A percentile compares a stretch with the other conserved stretches of the same genome.
These are phyloP conservation scores for Backusella parvicylindrica DNA, from an alignment of 192 early-diverging fungal species.

Conservation along the genomic window DNA sequence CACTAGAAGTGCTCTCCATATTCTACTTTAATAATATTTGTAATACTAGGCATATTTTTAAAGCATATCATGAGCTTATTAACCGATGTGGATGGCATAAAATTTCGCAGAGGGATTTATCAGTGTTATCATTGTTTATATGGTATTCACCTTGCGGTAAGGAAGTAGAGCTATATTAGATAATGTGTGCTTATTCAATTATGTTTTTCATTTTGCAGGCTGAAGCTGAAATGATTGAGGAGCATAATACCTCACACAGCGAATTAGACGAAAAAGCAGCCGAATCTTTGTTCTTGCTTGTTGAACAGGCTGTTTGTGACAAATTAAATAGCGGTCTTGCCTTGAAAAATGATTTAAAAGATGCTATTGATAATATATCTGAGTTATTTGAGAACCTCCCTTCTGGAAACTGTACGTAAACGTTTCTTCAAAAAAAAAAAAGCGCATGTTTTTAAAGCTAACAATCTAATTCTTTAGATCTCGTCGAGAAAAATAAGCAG, in stretches of 20 bases:
- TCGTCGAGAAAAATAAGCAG: background rate
- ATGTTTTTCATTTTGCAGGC: constrained; percentile 29
- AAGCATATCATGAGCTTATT: constrained; percentile 37
- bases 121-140: constrained; percentile 71
- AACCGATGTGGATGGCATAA: constrained; percentile 29
- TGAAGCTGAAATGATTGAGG: constrained; percentile 44
- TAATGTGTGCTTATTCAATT: background rate
- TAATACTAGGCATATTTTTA: constrained; percentile 44
- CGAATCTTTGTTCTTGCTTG: constrained; percentile 45
- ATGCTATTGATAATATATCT: constrained; percentile 55
- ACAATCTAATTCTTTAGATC: background rate
- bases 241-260: constrained; percentile 46
- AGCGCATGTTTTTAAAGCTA: background rate
- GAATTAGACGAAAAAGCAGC: constrained; percentile 55
- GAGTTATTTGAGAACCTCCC: constrained; percentile 48
- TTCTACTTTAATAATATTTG: background rate
- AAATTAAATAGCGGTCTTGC: constrained; percentile 33
- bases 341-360: constrained; percentile 57
- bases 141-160: constrained; percentile 53
- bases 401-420: constrained; percentile 39
- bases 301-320: constrained; percentile 40
- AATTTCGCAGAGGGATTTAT: constrained; percentile 49
- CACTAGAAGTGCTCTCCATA: background rate
- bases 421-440: constrained; percentile 4
- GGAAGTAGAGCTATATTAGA: background rate